Evolutionary conservation across 2,329 filamentous ascomycete genomes (phyloP).

Genomic region (Parastagonospora nodorum): DNA sequence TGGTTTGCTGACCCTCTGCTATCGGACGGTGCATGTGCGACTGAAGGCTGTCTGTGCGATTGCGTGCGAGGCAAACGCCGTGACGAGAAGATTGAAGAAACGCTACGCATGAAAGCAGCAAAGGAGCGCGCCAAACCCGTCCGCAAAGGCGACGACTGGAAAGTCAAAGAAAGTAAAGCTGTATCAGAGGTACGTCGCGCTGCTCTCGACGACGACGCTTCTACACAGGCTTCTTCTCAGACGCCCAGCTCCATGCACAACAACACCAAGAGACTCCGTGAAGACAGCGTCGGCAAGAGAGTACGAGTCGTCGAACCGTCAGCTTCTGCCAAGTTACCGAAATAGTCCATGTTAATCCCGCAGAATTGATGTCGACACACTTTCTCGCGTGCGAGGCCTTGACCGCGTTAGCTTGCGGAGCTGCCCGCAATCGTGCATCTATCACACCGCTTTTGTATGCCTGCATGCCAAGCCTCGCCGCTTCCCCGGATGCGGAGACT

Average conservation of each 20-base stretch:
- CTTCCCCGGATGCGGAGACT: conserved; percentile 29
- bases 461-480: conserved; percentile 19
- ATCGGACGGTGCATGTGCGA: conserved; percentile 62
- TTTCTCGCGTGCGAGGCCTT: neutral
- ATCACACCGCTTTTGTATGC: conserved; percentile 29
- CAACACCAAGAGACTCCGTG: conserved; percentile 4
- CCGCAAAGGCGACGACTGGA: conserved; percentile 49
- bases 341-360: neutral
- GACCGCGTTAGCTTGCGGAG: conserved; percentile 6
- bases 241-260: conserved; percentile 18
- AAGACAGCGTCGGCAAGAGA: conserved; percentile 23
- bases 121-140: conserved; percentile 43
- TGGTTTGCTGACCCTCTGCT: conserved; percentile 58
- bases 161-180: conserved; percentile 50
- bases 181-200: conserved; percentile 45
- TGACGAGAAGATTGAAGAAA: conserved; percentile 38
- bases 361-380: conserved; percentile 5
- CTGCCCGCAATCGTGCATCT: conserved; percentile 27
- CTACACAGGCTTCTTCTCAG: conserved; percentile 15
- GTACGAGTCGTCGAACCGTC: conserved; percentile 36
- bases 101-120: conserved; percentile 36
- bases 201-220: conserved; percentile 28
- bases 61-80: conserved; percentile 57
- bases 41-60: conserved; percentile 64
- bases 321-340: conserved; percentile 1